Evolutionary conservation across 2,329 filamentous ascomycete genomes (phyloP).

Genomic region (Colletotrichum chrysophilum): DNA sequence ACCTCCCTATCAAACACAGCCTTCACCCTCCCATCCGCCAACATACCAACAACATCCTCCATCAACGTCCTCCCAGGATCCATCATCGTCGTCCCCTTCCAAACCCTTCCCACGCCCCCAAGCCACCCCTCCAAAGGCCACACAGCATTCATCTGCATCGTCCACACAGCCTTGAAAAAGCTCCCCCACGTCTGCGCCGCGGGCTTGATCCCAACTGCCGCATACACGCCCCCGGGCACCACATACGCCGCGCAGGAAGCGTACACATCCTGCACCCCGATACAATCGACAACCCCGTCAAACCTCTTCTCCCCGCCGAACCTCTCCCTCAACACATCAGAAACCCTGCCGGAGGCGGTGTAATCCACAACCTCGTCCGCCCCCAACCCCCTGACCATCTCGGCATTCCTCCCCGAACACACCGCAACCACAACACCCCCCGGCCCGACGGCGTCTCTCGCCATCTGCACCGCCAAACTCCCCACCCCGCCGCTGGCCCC

Average conservation of each 20-base stretch:
- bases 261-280: conserved; percentile 54
- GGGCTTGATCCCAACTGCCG: conserved; percentile 45
- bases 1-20: conserved; percentile 41
- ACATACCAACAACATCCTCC: conserved; percentile 36
- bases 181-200: conserved; percentile 33
- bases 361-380: conserved; percentile 47
- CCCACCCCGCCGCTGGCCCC: conserved; percentile 58
- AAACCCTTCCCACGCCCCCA: conserved; percentile 41
- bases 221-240: conserved; percentile 39
- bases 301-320: conserved; percentile 28
- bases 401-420: conserved; percentile 51
- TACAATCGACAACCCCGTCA: conserved; percentile 54
- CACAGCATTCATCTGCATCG: conserved; percentile 43
- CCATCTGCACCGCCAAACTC: conserved; percentile 50
- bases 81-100: conserved; percentile 38
- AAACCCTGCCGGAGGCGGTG: neutral
- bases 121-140: conserved; percentile 40
- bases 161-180: conserved; percentile 33
- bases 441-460: conserved; percentile 38
- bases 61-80: conserved; percentile 35
- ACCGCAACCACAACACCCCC: conserved; percentile 50
- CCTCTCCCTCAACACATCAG: neutral
- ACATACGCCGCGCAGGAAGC: conserved; percentile 42
- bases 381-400: conserved; percentile 50
- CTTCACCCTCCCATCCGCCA: conserved; percentile 35